Evolutionary conservation across 345 rosid genomes (phyloP), one percentile per base, ranked within the genome.

Genomic region (Ceriops zippeliana): DNA sequence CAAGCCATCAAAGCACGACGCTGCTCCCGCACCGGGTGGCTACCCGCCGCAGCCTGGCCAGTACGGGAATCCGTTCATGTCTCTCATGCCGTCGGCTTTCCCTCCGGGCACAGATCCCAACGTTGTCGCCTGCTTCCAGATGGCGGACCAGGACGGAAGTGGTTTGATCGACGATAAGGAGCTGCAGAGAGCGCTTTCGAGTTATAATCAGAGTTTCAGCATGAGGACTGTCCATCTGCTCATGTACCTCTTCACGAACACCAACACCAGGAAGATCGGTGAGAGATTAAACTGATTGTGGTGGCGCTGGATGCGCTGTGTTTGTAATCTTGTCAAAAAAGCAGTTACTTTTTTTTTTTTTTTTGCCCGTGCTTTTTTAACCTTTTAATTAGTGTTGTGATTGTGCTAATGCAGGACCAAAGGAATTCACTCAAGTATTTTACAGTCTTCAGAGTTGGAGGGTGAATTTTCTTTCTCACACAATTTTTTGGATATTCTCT

Each of bases 401-500:
- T 38, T 52, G 17, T 4, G 49, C 32, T 54, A 58, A 20, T 83
- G 61, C 78, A 95, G 97, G 99, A 35, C 99, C 96, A 0, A 89
- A 87, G 82, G 99, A 95, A 72, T 91, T 95, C 81, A 79, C 81
- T 58, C 68, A 81, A 21, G 83, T 95, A 73, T 95, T 91, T 75
- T 92, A 91, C 80, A 91, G 97, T 81, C 96, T 93, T 30, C 99
- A 93, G 82, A 90, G 62, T 69, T 93, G 99, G 99, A 86, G 97
- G 88, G 99, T 91, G 76, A 81, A 81, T 74, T 28, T 30, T 8
- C 7, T 13, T 52, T 7, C n/a, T 30, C 19, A 38, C 11, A 7
- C 49, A n/a, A 35, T 6, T 21, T 21, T 47, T 8, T 13, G 5
- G 35, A 17, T 4, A 7, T 52, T 37, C 31, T 38, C 7, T 49